Evolutionary conservation across 2,329 filamentous ascomycete genomes (phyloP).

Genomic region (Ophiosphaerella narmari): DNA sequence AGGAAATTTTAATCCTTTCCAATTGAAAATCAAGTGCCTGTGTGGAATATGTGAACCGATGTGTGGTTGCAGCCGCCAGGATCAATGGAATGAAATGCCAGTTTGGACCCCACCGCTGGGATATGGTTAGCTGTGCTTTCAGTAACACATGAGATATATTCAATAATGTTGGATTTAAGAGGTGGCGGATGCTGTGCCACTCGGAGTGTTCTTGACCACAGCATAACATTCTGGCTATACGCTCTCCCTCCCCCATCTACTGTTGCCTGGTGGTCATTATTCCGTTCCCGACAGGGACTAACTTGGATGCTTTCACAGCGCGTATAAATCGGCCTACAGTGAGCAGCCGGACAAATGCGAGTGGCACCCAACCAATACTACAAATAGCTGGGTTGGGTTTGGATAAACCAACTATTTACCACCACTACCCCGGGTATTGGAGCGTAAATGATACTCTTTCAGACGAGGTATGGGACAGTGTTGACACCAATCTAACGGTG

Average conservation of each 20-base stretch:
- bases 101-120: background rate
- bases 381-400: conserved; percentile 1
- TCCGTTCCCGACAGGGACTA: background rate
- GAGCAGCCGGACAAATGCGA: background rate
- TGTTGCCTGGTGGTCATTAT: background rate
- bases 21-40: background rate
- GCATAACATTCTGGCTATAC: background rate
- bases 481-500: conserved; percentile 10
- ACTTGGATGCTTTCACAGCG: background rate
- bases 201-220: background rate
- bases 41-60: background rate
- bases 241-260: background rate
- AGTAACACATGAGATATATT: background rate
- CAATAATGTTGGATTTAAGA: background rate
- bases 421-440: conserved; percentile 7
- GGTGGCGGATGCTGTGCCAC: background rate
- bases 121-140: background rate
- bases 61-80: background rate
- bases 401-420: conserved; percentile 4
- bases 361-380: background rate
- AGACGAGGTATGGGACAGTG: conserved; percentile 11
- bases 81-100: background rate
- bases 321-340: background rate
- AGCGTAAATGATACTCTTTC: conserved; percentile 7
- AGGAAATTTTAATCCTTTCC: background rate